phyloP scores from a whole-genome alignment of 2,329 filamentous ascomycete species.

The Paecilomyces niveus region DNA sequence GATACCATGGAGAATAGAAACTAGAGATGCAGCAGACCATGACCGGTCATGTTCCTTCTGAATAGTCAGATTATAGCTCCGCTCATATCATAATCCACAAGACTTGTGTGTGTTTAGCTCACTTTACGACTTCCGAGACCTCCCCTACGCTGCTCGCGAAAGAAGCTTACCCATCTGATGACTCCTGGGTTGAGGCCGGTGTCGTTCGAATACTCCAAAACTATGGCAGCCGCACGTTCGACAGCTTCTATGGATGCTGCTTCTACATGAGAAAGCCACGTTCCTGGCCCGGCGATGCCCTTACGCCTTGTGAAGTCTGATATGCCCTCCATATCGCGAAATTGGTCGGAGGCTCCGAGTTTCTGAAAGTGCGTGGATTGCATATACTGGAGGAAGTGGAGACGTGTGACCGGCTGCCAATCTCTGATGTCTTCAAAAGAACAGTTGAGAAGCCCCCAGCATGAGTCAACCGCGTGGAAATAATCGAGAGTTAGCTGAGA shows the following conservation, averaged over 20 bases:
- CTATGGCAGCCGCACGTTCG: slow-evolving; percentile 5
- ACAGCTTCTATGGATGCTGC: slow-evolving; percentile 1
- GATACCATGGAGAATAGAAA: neutral
- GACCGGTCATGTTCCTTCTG: neutral
- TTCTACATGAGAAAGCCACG: slow-evolving; percentile 13
- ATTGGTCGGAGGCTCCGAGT: slow-evolving; percentile 12
- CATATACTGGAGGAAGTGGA: slow-evolving; percentile 16
- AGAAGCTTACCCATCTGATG: neutral
- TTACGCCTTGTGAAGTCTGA: slow-evolving; percentile 16
- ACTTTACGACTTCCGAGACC: neutral
- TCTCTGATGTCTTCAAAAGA: slow-evolving; percentile 13
- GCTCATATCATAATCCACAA: neutral
- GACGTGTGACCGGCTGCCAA: slow-evolving; percentile 12
- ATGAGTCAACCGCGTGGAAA: neutral
- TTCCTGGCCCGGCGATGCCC: slow-evolving; percentile 9
- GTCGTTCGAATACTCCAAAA: slow-evolving; percentile 3
- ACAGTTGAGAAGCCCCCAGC: slow-evolving; percentile 14
- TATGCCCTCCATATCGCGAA: slow-evolving; percentile 13
- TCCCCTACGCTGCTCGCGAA: neutral
- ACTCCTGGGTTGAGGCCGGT: slow-evolving; percentile 5
- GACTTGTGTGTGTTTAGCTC: neutral
- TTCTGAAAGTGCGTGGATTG: slow-evolving; percentile 7
- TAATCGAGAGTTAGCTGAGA: neutral
- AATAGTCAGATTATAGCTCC: neutral
- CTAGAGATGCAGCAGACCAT: neutral